phyloP scores from a whole-genome alignment of 176 grass and related monocot genomes.

The Aegilops longissima region DNA sequence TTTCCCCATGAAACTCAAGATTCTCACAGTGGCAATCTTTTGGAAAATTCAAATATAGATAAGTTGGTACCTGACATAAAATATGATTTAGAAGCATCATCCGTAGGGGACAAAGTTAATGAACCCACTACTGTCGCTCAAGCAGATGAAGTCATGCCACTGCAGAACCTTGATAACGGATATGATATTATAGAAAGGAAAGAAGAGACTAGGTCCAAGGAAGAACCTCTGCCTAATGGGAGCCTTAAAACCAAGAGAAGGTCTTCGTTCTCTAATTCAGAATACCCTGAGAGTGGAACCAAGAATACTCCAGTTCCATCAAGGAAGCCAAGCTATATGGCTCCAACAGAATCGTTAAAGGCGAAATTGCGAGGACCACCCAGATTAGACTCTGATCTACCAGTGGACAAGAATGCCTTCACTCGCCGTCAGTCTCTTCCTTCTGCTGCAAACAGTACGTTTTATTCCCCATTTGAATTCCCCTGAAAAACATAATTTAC shows the following conservation, averaged over 20 bases:
- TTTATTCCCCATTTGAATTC: constrained; percentile 1
- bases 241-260: constrained; percentile 70
- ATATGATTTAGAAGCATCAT: constrained; percentile 37
- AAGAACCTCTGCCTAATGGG: constrained; percentile 46
- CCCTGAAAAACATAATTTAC: neutral
- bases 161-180: constrained; percentile 44
- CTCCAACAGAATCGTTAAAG: constrained; percentile 71
- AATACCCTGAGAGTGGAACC: constrained; percentile 53
- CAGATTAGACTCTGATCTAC: constrained; percentile 51
- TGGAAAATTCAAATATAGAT: constrained; percentile 42
- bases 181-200: constrained; percentile 40
- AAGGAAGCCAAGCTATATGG: constrained; percentile 93
- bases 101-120: constrained; percentile 44
- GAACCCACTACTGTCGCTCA: constrained; percentile 20
- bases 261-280: constrained; percentile 76
- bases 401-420: constrained; percentile 53
- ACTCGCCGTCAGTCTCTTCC: constrained; percentile 79
- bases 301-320: constrained; percentile 41
- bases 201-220: constrained; percentile 48
- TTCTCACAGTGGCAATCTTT: constrained; percentile 28
- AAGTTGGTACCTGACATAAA: constrained; percentile 47
- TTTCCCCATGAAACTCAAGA: constrained; percentile 39
- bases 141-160: constrained; percentile 47
- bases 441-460: constrained; percentile 62
- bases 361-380: constrained; percentile 79